A percentile compares a stretch with the other conserved stretches of the same genome.
Evolutionary conservation across 306 rosid genomes (phyloP).

Genomic region (Pueraria montana): DNA sequence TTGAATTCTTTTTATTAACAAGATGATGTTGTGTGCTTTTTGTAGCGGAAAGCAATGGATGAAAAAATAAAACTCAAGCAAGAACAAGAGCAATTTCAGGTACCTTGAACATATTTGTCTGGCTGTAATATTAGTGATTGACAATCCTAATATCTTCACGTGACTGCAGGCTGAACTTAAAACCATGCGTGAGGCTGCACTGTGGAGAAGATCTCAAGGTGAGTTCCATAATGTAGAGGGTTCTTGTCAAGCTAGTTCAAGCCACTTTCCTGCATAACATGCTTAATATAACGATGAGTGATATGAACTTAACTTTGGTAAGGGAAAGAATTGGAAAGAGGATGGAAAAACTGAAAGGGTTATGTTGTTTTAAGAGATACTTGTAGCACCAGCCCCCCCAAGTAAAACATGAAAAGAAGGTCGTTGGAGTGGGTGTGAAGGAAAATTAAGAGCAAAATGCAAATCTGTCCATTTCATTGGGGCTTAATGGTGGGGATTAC

Average conservation of each 20-base stretch:
- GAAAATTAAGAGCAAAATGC: too few relatives aligned
- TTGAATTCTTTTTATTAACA: constrained; percentile 36
- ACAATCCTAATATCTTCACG: constrained; percentile 30
- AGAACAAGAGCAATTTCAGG: constrained; percentile 85
- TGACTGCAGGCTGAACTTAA: constrained; percentile 74
- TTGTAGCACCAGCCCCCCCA: too few relatives aligned
- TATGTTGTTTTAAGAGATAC: too few relatives aligned
- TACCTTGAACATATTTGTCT: constrained; percentile 46
- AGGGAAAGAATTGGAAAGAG: too few relatives aligned
- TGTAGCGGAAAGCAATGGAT: constrained; percentile 87
- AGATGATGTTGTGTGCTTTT: constrained; percentile 43
- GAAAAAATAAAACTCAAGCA: constrained; percentile 85
- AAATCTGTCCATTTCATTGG: too few relatives aligned
- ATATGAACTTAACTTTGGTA: too few relatives aligned
- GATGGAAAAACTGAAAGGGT: too few relatives aligned
- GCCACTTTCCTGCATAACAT: too few relatives aligned
- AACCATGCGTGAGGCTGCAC: constrained; percentile 90
- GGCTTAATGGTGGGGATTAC: too few relatives aligned
- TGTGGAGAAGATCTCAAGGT: constrained; percentile 97
- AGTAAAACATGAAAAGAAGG: too few relatives aligned
- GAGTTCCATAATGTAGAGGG: constrained; percentile 35
- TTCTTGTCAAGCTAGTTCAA: not conserved
- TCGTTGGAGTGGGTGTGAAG: too few relatives aligned
- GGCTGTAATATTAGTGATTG: constrained; percentile 14
- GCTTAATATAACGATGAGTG: not conserved